Percentiles rank a stretch among this genome's conserved stretches.
Conservation (phyloP, 805 yeast species). For the Candida orba region DNA sequence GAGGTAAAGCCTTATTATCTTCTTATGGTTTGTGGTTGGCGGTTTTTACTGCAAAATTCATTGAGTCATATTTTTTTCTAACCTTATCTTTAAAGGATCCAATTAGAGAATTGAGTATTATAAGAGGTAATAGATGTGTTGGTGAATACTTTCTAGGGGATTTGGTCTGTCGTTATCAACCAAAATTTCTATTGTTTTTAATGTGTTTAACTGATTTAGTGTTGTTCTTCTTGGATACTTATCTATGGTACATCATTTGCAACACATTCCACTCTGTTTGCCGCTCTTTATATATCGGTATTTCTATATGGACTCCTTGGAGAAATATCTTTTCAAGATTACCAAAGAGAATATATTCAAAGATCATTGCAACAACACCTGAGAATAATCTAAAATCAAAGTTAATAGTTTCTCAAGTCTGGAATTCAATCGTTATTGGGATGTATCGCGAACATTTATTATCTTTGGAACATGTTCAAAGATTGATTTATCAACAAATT, state of each 20-base stretch:
- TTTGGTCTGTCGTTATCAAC: constrained; percentile 47
- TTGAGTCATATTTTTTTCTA: constrained; percentile 74
- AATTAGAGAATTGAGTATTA: constrained; percentile 53
- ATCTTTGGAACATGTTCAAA: constrained; percentile 97
- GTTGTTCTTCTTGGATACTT: constrained; percentile 72
- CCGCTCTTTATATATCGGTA: constrained; percentile 65
- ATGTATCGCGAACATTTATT: constrained; percentile 98
- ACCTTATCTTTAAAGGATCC: constrained; percentile 71
- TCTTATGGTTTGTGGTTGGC: constrained; percentile 66
- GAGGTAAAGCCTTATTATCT: constrained; percentile 47
- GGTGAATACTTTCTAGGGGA: constrained; percentile 55
- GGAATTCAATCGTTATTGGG: constrained; percentile 97
- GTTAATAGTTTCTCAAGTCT: constrained; percentile 92
- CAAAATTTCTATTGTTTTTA: constrained; percentile 46
- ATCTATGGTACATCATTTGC: constrained; percentile 80
- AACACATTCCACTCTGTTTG: constrained; percentile 68
- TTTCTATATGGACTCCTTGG: constrained; percentile 88
- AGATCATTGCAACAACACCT: constrained; percentile 49
- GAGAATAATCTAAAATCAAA: constrained; percentile 96
- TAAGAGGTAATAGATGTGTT: constrained; percentile 48
- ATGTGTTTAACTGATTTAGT: constrained; percentile 56
- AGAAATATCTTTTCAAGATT: constrained; percentile 67
- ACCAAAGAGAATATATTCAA: constrained; percentile 70
- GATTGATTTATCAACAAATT: constrained; percentile 91
- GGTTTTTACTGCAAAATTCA: constrained; percentile 59